A percentile compares a stretch with the other conserved stretches of the same genome.
These are phyloP conservation scores for Puccinia hordei DNA, from an alignment of 1,284 basidiomycete species.

Conservation along the genomic window DNA sequence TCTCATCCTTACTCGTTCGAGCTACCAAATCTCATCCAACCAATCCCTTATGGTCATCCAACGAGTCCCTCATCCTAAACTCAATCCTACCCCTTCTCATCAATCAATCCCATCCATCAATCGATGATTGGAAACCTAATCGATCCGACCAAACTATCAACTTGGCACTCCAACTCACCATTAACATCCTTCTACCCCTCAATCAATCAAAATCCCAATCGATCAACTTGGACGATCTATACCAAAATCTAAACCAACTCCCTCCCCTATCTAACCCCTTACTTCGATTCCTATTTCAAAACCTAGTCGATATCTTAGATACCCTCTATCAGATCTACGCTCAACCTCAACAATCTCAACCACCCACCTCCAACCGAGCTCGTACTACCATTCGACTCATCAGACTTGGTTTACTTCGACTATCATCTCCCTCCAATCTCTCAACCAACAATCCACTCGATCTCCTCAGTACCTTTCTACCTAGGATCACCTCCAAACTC, in stretches of 20 bases:
- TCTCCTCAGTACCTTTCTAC: slow-evolving; percentile 29
- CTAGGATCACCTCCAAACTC: slow-evolving; percentile 30
- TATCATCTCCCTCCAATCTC: slow-evolving; percentile 27
- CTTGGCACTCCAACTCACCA: slow-evolving; percentile 1
- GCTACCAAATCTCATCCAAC: slow-evolving; percentile 22
- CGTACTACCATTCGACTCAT: background rate
- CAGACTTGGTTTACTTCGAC: slow-evolving; percentile 9
- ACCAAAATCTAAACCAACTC: slow-evolving; percentile 7
- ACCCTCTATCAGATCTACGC: background rate
- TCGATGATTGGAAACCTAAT: background rate
- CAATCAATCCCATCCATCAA: background rate
- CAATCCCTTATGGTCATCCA: slow-evolving; percentile 17
- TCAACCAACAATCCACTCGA: background rate
- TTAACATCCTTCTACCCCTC: background rate
- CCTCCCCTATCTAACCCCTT: background rate
- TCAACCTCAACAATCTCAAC: slow-evolving; percentile 14
- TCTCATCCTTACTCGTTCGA: background rate
- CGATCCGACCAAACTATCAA: slow-evolving; percentile 1
- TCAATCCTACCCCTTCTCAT: slow-evolving; percentile 26
- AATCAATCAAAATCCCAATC: background rate
- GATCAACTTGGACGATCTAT: slow-evolving; percentile 23
- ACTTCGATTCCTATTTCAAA: slow-evolving; percentile 31
- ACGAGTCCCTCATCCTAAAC: slow-evolving; percentile 13
- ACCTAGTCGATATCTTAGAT: slow-evolving; percentile 26
- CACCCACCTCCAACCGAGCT: slow-evolving; percentile 11